A percentile compares a stretch with the other conserved stretches of the same genome.
These are phyloP conservation scores for Bidens hawaiensis DNA, from an alignment of 140 eudicot genomes.

Conservation along the genomic window DNA sequence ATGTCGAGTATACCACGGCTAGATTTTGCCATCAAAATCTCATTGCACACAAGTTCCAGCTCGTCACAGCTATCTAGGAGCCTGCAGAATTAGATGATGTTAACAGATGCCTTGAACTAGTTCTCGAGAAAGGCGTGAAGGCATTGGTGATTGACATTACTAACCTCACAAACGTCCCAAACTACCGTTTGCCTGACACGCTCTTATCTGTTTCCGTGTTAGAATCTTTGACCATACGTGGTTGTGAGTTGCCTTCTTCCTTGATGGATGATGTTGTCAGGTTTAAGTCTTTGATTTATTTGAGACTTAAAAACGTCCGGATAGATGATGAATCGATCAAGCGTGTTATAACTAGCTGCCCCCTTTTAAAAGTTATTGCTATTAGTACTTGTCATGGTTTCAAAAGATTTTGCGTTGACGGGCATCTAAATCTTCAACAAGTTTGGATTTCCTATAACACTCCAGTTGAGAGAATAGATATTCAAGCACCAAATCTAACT, in stretches of 20 bases:
- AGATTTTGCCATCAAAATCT: too few relatives aligned
- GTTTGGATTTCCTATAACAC: background rate
- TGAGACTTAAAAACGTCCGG: background rate
- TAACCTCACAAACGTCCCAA: too few relatives aligned
- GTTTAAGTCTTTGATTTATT: too few relatives aligned
- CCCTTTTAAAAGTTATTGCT: background rate
- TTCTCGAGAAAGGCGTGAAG: background rate
- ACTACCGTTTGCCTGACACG: too few relatives aligned
- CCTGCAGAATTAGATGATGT: background rate
- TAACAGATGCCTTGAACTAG: too few relatives aligned
- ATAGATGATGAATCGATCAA: background rate
- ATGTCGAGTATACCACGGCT: too few relatives aligned
- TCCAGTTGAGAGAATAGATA: background rate
- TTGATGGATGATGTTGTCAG: too few relatives aligned
- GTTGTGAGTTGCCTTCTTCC: too few relatives aligned
- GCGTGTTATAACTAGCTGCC: background rate
- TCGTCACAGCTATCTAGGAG: background rate
- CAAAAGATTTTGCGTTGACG: background rate
- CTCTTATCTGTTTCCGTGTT: too few relatives aligned
- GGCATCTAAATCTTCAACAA: background rate
- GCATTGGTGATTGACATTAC: background rate
- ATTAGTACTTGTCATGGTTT: background rate
- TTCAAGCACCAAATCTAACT: constrained; percentile 4
- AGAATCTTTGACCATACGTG: too few relatives aligned
- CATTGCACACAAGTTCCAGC: background rate